Base-by-base conservation (phyloP, 1,284 basidiomycete genomes). In the Veloporphyrellus conicus region DNA sequence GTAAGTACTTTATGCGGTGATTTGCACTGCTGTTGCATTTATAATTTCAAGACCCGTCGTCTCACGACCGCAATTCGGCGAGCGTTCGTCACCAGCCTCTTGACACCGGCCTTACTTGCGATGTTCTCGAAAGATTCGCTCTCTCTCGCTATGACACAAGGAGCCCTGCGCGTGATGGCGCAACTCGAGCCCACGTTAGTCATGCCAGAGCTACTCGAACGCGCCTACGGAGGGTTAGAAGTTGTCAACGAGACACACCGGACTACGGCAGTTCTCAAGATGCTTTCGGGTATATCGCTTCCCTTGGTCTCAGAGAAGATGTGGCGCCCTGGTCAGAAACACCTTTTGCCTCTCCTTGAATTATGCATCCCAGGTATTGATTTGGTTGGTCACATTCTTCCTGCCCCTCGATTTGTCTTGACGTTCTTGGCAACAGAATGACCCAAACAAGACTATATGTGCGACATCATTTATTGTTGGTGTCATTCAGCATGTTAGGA, bases 181-280 rank as follows among this genome's bases (percentile, higher is more conserved):
- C 72, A 89, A 47, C 76, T 99, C 5, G 92, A 96, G 61, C 93
- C 95, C 0, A 76, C 79, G 20, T 71, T 97, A 35, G 80, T 99
- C 56, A 87, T 99, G 81, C 94, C 95, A 0, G 87, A 93, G 29
- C 76, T 99, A 8, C 76, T 99, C 33, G 93, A 98, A 61, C 82
- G 94, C 25, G 90, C 93, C 5, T 93, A 94, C 55, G 81, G 87
- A 39, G 93, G 93, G 0, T 73, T 99, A 14, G 94, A 98, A 66
- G 86, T 86, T 15, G 79, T 96, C n/a, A 92, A 93, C 56, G 93
- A 97, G 73, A 96, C 93, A 0, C 91, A 95, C 65, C 76, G 93
- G 25, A 95, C 93, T 4, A 91, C 91, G 1, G 89, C 93, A 2
- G 91, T 93, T 25, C 78, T 98, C 46, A 90, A 87, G 48, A 88